Evolutionary conservation across 2,329 filamentous ascomycete genomes (phyloP).

Genomic region (Diaporthe sp.): DNA sequence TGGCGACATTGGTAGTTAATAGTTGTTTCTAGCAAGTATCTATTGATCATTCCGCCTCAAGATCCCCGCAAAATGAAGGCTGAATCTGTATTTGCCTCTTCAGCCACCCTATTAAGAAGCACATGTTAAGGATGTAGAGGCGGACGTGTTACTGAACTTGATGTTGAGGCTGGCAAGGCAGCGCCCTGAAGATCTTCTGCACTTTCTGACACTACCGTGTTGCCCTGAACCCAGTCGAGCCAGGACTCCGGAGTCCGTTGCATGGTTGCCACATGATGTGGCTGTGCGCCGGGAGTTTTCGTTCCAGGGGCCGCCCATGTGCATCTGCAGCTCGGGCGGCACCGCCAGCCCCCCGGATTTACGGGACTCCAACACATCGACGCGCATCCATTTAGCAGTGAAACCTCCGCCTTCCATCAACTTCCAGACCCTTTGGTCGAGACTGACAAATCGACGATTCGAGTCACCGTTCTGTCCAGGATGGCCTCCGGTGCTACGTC

Average conservation of each 20-base stretch:
- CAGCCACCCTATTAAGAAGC: background rate
- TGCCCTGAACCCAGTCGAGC: slow-evolving; percentile 5
- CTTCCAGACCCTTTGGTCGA: slow-evolving; percentile 5
- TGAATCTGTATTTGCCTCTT: background rate
- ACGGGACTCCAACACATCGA: background rate
- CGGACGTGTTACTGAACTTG: background rate
- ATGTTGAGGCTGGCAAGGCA: background rate
- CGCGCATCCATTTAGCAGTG: background rate
- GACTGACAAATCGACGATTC: slow-evolving; percentile 21
- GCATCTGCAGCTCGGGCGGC: slow-evolving; percentile 30
- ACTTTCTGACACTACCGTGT: background rate
- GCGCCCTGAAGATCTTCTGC: background rate
- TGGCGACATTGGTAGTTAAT: too few relatives aligned
- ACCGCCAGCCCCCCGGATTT: slow-evolving; percentile 23
- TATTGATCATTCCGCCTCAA: background rate
- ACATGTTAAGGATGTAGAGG: too few relatives aligned
- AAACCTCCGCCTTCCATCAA: slow-evolving; percentile 20
- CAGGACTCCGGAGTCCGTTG: background rate
- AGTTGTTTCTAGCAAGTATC: background rate
- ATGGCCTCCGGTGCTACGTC: slow-evolving; percentile 29
- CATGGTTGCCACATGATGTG: slow-evolving; percentile 30
- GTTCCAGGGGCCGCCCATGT: slow-evolving; percentile 6
- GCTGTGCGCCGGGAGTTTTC: slow-evolving; percentile 26
- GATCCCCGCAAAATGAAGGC: background rate
- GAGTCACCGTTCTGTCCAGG: slow-evolving; percentile 5